Evolutionary conservation across 306 rosid genomes (phyloP).

Genomic region (Vigna radiata): DNA sequence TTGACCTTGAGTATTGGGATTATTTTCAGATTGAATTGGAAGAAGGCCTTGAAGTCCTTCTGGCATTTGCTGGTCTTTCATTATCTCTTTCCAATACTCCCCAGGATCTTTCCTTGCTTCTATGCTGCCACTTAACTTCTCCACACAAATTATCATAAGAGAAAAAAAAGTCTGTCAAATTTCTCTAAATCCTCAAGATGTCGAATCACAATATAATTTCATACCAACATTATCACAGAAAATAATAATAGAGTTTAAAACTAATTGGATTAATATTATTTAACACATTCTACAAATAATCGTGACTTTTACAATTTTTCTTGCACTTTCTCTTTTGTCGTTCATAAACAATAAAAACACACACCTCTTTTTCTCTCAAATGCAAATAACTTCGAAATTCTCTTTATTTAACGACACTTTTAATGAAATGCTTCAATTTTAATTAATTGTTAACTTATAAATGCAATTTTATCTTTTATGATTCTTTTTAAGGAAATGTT

Average conservation of each 20-base stretch:
- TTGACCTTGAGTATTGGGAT: neutral
- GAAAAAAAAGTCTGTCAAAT: neutral
- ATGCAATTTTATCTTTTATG: too few species aligned
- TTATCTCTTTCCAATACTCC: constrained; percentile 40
- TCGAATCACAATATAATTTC: neutral
- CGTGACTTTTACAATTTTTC: neutral
- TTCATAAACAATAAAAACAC: too few species aligned
- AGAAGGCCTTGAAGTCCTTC: constrained; percentile 41
- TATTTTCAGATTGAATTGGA: neutral
- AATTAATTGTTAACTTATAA: too few species aligned
- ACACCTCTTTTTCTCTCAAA: too few species aligned
- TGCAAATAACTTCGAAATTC: too few species aligned
- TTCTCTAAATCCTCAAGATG: neutral
- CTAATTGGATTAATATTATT: neutral
- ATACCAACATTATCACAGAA: neutral
- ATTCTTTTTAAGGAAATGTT: too few species aligned
- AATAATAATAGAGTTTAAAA: too few species aligned
- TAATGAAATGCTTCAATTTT: too few species aligned
- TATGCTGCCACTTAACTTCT: constrained; percentile 27
- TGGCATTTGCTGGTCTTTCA: constrained; percentile 46
- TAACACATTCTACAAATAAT: neutral
- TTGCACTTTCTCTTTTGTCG: neutral
- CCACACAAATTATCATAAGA: neutral
- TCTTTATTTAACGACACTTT: too few species aligned
- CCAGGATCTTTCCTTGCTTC: constrained; percentile 42